Percentiles rank a stretch among this genome's conserved stretches.
phyloP scores from a whole-genome alignment of 805 yeast species.

The Zygosaccharomyces bailii region DNA sequence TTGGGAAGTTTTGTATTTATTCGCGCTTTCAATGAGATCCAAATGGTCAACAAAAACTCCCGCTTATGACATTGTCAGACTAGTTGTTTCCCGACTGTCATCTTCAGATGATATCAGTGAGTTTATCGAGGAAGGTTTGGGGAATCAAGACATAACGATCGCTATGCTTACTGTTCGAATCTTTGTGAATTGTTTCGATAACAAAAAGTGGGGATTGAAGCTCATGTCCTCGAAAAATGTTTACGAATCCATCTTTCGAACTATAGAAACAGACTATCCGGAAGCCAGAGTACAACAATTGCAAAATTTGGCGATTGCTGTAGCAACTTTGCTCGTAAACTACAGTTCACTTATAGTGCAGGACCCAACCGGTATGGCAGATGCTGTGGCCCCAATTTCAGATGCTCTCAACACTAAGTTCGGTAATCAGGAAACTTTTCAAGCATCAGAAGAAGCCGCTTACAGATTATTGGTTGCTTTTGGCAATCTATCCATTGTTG shows the following conservation, averaged over 20 bases:
- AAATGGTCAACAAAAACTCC: conserved; percentile 52
- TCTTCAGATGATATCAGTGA: conserved; percentile 40
- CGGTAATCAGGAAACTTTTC: conserved; percentile 31
- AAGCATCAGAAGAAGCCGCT: conserved; percentile 56
- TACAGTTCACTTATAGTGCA: conserved; percentile 41
- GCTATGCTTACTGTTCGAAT: conserved; percentile 56
- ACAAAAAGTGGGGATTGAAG: conserved; percentile 45
- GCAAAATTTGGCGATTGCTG: conserved; percentile 39
- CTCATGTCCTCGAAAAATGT: conserved; percentile 36
- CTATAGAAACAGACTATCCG: conserved; percentile 32
- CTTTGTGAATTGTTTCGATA: conserved; percentile 51
- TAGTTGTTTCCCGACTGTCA: conserved; percentile 43
- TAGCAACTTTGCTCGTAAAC: conserved; percentile 50
- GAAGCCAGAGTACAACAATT: conserved; percentile 28
- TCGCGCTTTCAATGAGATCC: conserved; percentile 40
- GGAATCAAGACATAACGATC: conserved; percentile 25
- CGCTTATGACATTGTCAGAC: conserved; percentile 58
- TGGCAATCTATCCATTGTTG: conserved; percentile 52
- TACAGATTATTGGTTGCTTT: conserved; percentile 60
- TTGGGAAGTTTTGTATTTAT: conserved; percentile 36
- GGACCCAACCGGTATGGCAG: conserved; percentile 24
- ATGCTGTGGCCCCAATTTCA: conserved; percentile 33
- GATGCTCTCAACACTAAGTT: conserved; percentile 31
- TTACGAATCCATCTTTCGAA: conserved; percentile 41
- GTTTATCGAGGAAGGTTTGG: conserved; percentile 42